These are phyloP conservation scores for Globisporangium emineosum DNA, from an alignment of 352 stramenopile species.

Conservation along the genomic window DNA sequence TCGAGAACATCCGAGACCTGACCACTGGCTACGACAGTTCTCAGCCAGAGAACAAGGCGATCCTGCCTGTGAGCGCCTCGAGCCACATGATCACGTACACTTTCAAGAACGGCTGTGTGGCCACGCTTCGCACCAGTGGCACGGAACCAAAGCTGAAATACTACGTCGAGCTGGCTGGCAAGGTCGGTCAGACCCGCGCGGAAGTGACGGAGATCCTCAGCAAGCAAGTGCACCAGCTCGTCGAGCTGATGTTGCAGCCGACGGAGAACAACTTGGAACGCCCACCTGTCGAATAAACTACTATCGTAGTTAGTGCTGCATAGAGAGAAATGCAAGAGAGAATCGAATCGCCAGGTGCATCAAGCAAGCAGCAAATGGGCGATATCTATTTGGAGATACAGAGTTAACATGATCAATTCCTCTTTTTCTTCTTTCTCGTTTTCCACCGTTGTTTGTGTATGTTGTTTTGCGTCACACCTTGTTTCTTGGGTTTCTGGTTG, in stretches of 20 bases:
- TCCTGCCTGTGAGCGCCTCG: slow-evolving; percentile 90
- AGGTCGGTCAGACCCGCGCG: slow-evolving; percentile 56
- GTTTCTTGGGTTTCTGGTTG: slow-evolving; percentile 16
- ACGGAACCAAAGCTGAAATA: slow-evolving; percentile 99
- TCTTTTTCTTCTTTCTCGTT: slow-evolving; percentile 18
- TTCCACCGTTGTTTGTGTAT: neutral
- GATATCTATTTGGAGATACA: slow-evolving; percentile 15
- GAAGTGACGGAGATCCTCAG: slow-evolving; percentile 52
- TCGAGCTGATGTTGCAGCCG: slow-evolving; percentile 81
- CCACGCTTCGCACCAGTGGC: slow-evolving; percentile 96
- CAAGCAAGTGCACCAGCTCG: slow-evolving; percentile 71
- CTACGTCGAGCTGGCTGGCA: slow-evolving; percentile 93
- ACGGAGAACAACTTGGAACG: slow-evolving; percentile 74
- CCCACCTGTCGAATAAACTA: slow-evolving; percentile 26
- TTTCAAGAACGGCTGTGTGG: slow-evolving; percentile 95
- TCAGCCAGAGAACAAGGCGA: slow-evolving; percentile 84
- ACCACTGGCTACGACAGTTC: slow-evolving; percentile 87
- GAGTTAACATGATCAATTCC: slow-evolving; percentile 3
- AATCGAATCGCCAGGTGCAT: neutral
- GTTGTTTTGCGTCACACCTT: slow-evolving; percentile 19
- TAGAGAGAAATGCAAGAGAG: slow-evolving; percentile 6
- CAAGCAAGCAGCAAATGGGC: slow-evolving; percentile 4
- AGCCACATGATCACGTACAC: slow-evolving; percentile 97
- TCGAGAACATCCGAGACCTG: slow-evolving; percentile 83
- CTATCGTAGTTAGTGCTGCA: slow-evolving; percentile 6